phyloP scores from a whole-genome alignment of 2,329 filamentous ascomycete species.

The Beauveria medogensis region DNA sequence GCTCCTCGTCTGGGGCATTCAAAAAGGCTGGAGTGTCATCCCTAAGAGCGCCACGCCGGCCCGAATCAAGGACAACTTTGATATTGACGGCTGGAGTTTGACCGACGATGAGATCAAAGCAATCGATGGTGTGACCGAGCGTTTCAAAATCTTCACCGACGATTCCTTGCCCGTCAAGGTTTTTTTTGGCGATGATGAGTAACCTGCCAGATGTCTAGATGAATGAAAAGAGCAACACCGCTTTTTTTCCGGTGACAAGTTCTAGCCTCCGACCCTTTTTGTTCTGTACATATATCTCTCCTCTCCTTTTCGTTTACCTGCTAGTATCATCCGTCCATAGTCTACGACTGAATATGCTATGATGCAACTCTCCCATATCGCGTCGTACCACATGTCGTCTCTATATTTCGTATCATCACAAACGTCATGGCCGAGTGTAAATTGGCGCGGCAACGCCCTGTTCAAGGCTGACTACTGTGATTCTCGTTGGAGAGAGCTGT shows the following conservation, averaged over 20 bases:
- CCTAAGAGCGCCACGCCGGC: slow-evolving; percentile 71
- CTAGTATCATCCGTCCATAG: no score
- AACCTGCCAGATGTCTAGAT: background rate
- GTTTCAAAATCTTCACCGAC: slow-evolving; percentile 79
- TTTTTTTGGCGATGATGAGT: slow-evolving; percentile 79
- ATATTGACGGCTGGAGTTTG: slow-evolving; percentile 65
- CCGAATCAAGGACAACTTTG: slow-evolving; percentile 69
- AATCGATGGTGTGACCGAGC: slow-evolving; percentile 59
- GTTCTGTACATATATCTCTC: no score
- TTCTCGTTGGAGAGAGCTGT: background rate
- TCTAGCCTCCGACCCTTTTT: no score
- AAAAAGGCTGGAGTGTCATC: slow-evolving; percentile 75
- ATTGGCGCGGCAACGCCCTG: background rate
- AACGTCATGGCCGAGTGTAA: no score
- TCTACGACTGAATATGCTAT: no score
- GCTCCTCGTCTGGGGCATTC: slow-evolving; percentile 70
- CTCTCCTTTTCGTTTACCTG: no score
- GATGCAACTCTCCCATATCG: no score
- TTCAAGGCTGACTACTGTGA: background rate
- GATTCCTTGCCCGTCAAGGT: slow-evolving; percentile 67
- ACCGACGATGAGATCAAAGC: slow-evolving; percentile 62
- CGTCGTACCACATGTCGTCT: no score
- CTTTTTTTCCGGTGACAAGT: no score
- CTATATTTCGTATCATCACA: no score
- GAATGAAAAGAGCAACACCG: background rate